Base-by-base conservation (phyloP, 768 basidiomycete species). In the Naganishia antarctica region DNA sequence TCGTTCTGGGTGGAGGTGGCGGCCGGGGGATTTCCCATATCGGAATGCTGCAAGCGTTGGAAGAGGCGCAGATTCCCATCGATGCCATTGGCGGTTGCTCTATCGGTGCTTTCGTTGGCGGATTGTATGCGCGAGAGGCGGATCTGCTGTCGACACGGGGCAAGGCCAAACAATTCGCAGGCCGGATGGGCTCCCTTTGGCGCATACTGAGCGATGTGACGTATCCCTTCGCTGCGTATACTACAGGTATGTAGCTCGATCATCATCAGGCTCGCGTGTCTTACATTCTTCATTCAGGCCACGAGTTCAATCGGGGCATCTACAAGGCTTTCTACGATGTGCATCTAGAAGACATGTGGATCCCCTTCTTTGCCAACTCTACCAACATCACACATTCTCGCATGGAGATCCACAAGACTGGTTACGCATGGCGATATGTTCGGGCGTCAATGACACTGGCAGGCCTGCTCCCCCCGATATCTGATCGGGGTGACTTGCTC, bases 371-470 rank as follows among this genome's bases (percentile, higher is more conserved):
- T 79, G 96, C 92, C 79, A 98, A 98, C 71, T 90, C 94, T 2
- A 94, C 96, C 21, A 97, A 97, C 71, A 96, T 99, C 76, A 91
- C 87, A 59, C 90, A 89, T 47, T 96, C 91, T 9, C 83, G 86
- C 9, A 98, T 98, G 91, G 92, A 98, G 73, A 87, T 98, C 45
- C 96, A 99, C 71, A 89, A 93, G 70, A 90, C 90, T 13, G 96
- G 96, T n/a, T 98, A 97, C 79, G 94, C 96, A 13, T 99, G 94
- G 94, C 83, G 91, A 49, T 74, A 74, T 25, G 73, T 78, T 88
- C 90, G 92, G 60, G 96, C 92, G 18, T 97, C 93, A 0, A 99
- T 99, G 96, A 90, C 93, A 0, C 79, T 99, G 69, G 93, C 93
- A 49, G 96, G 96, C 69, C 81, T 99, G 49, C 80, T 99, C 5